Evolutionary conservation across 2,329 filamentous ascomycete species (phyloP), one percentile per base, ranked within the genome.

Genomic region (Colletotrichum simmondsii): DNA sequence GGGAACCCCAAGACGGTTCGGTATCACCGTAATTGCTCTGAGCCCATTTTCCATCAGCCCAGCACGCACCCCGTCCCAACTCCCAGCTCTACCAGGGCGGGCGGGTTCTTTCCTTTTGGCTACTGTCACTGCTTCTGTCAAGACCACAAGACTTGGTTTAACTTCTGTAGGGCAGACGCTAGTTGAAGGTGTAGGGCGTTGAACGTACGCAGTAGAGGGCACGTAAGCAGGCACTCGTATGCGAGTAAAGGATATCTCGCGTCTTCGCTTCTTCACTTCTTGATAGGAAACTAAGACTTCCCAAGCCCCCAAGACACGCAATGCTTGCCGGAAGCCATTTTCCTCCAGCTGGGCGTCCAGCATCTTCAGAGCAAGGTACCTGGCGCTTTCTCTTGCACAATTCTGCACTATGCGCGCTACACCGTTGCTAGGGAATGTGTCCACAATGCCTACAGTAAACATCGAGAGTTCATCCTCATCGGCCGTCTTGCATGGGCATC

Each of bases 401-500:
- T 14, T 56, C 65, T 42, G 65, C 56, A 30, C 46, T 37, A 56
- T 67, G 56, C 56, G 63, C 32, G 32, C 56, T n/a, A 30, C 53
- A 19, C 24, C 19, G 56, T 49, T 19, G 54, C 61, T 16, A 24
- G 22, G 53, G 26, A 57, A 61, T 61, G 32, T 42, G 37, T 42
- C 37, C 37, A 42, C 37, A 30, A 16, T 52, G 28, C 19, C 54
- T 22, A 37, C 32, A 16, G 16, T 58, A 8, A 35, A 35, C 67
- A 52, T 61, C 57, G 52, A 68, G 22, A 58, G 24, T 46, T 37
- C 24, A 30, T 24, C 32, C 54, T 54, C 69, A 69, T 72, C 65
- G 69, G 65, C 16, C 65, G 32, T 72, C 69, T 69, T 26, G 69
- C 69, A 60, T 53, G 65, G 42, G 53, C 61, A 59, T 70, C 67